A percentile compares a stretch with the other conserved stretches of the same genome.
Evolutionary conservation across 1,284 basidiomycete genomes (phyloP).

Genomic region (Ceratorhiza oryzae-sativae): DNA sequence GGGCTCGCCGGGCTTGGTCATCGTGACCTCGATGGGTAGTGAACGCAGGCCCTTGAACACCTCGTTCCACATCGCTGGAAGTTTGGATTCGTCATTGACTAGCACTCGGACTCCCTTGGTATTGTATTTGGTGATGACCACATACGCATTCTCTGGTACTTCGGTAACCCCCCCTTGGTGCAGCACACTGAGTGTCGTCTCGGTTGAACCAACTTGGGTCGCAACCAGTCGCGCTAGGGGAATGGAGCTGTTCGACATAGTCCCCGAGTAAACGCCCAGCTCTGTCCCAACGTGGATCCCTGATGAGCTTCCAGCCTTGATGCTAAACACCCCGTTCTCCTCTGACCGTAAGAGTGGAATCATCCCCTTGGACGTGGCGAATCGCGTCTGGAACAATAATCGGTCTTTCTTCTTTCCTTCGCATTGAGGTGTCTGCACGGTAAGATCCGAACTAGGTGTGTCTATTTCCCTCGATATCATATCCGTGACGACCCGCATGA

Average conservation of each 20-base stretch:
- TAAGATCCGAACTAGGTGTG: neutral
- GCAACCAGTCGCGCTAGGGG: constrained; percentile 18
- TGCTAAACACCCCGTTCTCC: neutral
- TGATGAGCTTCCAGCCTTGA: constrained; percentile 12
- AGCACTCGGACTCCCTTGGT: constrained; percentile 12
- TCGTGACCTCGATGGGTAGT: constrained; percentile 1
- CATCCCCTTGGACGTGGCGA: constrained; percentile 20
- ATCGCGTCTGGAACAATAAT: constrained; percentile 17
- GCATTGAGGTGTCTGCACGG: constrained; percentile 7
- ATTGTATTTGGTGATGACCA: constrained; percentile 26
- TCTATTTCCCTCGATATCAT: neutral
- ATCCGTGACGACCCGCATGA: neutral
- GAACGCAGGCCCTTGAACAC: neutral
- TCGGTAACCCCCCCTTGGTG: neutral
- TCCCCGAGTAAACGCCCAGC: constrained; percentile 11
- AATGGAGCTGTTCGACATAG: neutral
- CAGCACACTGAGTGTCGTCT: neutral
- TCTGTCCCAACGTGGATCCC: constrained; percentile 33
- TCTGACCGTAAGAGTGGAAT: neutral
- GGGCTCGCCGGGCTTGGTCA: constrained; percentile 13
- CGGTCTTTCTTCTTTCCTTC: constrained; percentile 25
- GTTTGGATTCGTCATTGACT: neutral
- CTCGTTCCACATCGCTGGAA: neutral
- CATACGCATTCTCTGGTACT: constrained; percentile 17
- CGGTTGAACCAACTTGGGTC: neutral